phyloP scores from a whole-genome alignment of 139 green algal species.

The Raphidocelis subcapitata region DNA sequence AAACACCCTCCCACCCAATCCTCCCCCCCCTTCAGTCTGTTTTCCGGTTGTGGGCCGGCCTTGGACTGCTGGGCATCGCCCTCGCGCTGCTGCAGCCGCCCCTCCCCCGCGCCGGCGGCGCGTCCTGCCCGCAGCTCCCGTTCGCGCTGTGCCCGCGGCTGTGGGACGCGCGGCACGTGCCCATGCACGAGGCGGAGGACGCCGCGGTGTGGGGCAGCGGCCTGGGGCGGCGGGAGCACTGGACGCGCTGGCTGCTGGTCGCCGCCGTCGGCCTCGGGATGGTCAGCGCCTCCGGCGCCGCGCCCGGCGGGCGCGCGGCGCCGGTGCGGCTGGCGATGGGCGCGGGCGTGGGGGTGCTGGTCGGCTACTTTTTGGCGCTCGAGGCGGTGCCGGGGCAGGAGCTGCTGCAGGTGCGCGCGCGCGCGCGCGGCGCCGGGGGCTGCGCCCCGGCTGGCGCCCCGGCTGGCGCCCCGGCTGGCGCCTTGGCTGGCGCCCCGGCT shows the following conservation, averaged over 20 bases:
- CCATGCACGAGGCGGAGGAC: conserved; percentile 81
- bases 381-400: conserved; percentile 79
- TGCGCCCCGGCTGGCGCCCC: too few relatives aligned
- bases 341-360: conserved; percentile 36
- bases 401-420: conserved; percentile 59
- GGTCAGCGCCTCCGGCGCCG: conserved; percentile 10
- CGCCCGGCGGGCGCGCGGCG: conserved; percentile 6
- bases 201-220: conserved; percentile 75
- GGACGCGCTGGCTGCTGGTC: conserved; percentile 88
- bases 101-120: conserved; percentile 72
- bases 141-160: conserved; percentile 82
- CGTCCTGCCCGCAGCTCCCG: conserved; percentile 76
- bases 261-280: conserved; percentile 22
- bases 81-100: conserved; percentile 74
- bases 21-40: not conserved
- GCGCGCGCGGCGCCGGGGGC: too few relatives aligned
- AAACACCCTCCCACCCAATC: not conserved
- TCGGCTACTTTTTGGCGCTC: conserved; percentile 84
- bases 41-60: conserved; percentile 17
- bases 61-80: conserved; percentile 41
- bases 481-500: too few relatives aligned
- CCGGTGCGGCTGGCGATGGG: conserved; percentile 24
- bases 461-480: too few relatives aligned
- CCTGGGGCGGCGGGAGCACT: conserved; percentile 64
- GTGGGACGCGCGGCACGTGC: conserved; percentile 88